Conservation (phyloP, 139 green algal species). For the Tetradesmus lagerheimii region DNA sequence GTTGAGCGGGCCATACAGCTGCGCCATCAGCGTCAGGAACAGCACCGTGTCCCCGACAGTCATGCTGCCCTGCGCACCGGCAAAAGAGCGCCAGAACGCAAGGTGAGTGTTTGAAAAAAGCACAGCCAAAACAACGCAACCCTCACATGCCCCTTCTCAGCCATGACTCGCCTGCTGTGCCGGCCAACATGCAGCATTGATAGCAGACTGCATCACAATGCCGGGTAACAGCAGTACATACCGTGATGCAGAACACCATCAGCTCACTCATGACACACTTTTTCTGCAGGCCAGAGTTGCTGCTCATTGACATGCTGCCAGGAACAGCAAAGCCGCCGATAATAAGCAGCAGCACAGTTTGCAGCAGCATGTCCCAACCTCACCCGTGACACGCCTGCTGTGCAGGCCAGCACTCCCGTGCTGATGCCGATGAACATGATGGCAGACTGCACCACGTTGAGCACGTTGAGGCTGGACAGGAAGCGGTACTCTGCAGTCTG, state of each 20-base stretch:
- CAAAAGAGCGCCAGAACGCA: too few species aligned
- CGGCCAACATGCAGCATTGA: too few species aligned
- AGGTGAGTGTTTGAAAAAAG: too few species aligned
- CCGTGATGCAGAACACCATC: too few species aligned
- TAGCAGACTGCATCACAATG: neutral
- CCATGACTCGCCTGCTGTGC: too few species aligned
- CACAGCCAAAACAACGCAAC: too few species aligned
- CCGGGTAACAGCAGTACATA: too few species aligned
- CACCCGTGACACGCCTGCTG: slow-evolving; percentile 40
- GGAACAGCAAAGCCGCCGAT: neutral
- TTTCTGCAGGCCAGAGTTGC: neutral
- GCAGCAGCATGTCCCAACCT: too few species aligned
- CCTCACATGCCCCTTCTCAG: too few species aligned
- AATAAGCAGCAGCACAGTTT: neutral
- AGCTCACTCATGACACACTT: neutral
- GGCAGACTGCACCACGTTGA: slow-evolving; percentile 89
- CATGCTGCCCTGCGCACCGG: slow-evolving; percentile 59
- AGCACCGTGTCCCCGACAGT: slow-evolving; percentile 90
- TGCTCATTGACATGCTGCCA: neutral
- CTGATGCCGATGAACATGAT: slow-evolving; percentile 83
- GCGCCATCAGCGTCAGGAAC: slow-evolving; percentile 88
- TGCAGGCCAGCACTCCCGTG: slow-evolving; percentile 56
- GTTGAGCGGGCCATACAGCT: slow-evolving; percentile 88
- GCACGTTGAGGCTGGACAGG: slow-evolving; percentile 72
- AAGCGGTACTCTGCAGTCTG: slow-evolving; percentile 63